Evolutionary conservation across 768 basidiomycete genomes (phyloP), one percentile per base, ranked within the genome.

Genomic region (Tylopilus rubrobrunneus): DNA sequence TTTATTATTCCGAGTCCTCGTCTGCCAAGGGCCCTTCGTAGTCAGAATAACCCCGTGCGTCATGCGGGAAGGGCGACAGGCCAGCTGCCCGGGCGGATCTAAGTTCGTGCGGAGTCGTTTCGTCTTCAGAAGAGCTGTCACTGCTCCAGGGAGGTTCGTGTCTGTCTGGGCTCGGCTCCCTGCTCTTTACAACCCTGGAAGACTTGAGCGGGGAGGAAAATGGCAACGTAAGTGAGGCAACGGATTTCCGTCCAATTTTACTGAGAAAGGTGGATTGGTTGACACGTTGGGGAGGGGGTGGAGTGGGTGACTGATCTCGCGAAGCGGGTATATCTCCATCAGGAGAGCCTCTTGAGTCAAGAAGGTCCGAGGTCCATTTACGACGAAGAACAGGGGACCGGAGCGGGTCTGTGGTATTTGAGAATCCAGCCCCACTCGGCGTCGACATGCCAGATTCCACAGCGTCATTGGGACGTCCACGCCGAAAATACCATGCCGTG

Each of bases 61-160:
- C 55, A 49, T 43, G 55, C 39, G 34, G 40, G 10, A 41, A n/a
- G n/a, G 49, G 37, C 45, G 45, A 52, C 48, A 58, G 42, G 19
- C 53, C 51, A 39, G 59, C 48, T 54, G 49, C 29, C 25, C 56
- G 45, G 27, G 31, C 9, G 17, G 41, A 45, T 42, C 49, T 61
- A 10, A 52, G 56, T 19, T 64, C 61, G 40, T 59, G 52, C 14
- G 58, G 42, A 4, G 60, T 52, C 12, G 65, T 47, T 41, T 71
- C 62, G 5, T 77, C 78, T 33, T 80, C 82, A 15, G 80, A 80
- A 11, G 82, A 84, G 50, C 78, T 83, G 61, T 84, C 82, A 48
- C 79, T 85, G 58, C 82, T 82, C 81, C 83, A 84, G 2, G 64
- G 63, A 41, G 68, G 67, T 44, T 75, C 77, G 17, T 65, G 60